A percentile compares a stretch with the other conserved stretches of the same genome.
Evolutionary conservation across 371 early-diverging fungal species (phyloP).

Genomic region (Blyttiomyces sp.): DNA sequence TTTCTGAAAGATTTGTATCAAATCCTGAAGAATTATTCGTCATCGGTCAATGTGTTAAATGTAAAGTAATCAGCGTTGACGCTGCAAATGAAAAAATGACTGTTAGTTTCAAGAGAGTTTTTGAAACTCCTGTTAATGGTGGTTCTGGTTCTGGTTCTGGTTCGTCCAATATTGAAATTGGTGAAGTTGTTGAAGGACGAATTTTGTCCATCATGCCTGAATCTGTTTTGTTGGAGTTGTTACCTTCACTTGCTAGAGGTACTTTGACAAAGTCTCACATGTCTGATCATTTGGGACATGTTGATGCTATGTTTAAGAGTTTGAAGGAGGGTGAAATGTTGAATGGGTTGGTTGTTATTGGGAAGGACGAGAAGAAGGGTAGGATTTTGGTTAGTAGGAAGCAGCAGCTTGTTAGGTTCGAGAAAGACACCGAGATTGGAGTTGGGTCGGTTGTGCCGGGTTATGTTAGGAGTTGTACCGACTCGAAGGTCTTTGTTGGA

Average conservation of each 20-base stretch:
- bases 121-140: no score
- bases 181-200: slow-evolving; percentile 49
- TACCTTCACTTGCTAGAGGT: slow-evolving; percentile 52
- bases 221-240: slow-evolving; percentile 50
- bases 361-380: slow-evolving; percentile 42
- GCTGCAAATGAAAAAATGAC: slow-evolving; percentile 51
- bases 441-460: slow-evolving; percentile 57
- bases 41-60: slow-evolving; percentile 77
- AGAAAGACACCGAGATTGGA: background rate
- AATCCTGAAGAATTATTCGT: slow-evolving; percentile 49
- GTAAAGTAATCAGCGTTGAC: slow-evolving; percentile 63
- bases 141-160: background rate
- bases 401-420: slow-evolving; percentile 50
- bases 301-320: slow-evolving; percentile 40
- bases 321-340: slow-evolving; percentile 47
- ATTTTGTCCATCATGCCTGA: slow-evolving; percentile 49
- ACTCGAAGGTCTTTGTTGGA: slow-evolving; percentile 55
- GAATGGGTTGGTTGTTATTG: slow-evolving; percentile 54
- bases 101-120: slow-evolving; percentile 44
- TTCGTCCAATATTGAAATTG: background rate
- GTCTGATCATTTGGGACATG: slow-evolving; percentile 55
- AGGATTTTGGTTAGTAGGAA: slow-evolving; percentile 57
- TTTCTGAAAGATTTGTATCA: slow-evolving; percentile 47
- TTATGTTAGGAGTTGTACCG: slow-evolving; percentile 55
- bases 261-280: slow-evolving; percentile 55